Evolutionary conservation across 768 basidiomycete genomes (phyloP).

Genomic region (Russula lepida): DNA sequence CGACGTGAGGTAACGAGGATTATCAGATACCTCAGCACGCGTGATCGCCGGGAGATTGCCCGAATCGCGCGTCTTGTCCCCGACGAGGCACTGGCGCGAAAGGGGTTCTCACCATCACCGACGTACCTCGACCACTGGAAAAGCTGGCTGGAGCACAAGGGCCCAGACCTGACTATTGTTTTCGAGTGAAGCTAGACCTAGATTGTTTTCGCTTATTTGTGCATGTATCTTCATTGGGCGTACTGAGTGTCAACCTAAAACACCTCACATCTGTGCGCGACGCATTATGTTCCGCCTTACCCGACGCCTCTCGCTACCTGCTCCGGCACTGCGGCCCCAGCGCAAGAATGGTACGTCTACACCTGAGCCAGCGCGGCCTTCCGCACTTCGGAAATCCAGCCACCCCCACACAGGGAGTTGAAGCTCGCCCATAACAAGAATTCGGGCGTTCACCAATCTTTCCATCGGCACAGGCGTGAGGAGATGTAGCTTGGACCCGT

Average conservation of each 20-base stretch:
- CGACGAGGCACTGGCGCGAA: conserved; percentile 31
- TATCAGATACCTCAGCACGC: conserved; percentile 32
- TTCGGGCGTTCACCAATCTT: conserved; percentile 35
- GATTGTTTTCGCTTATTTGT: neutral
- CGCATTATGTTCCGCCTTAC: conserved; percentile 86
- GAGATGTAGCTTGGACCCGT: conserved; percentile 47
- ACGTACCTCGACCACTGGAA: conserved; percentile 34
- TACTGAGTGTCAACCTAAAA: no score
- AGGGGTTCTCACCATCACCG: conserved; percentile 18
- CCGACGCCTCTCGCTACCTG: conserved; percentile 63
- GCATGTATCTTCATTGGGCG: conserved; percentile 8
- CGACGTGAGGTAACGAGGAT: conserved; percentile 28
- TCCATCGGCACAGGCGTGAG: conserved; percentile 63
- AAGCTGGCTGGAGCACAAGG: conserved; percentile 32
- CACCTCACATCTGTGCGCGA: conserved; percentile 53
- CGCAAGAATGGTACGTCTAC: conserved; percentile 67
- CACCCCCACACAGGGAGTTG: conserved; percentile 84
- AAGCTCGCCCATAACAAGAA: conserved; percentile 79
- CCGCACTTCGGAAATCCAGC: conserved; percentile 54
- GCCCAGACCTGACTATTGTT: conserved; percentile 29
- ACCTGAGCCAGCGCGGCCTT: conserved; percentile 45
- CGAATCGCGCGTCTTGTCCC: conserved; percentile 35
- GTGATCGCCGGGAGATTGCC: conserved; percentile 34
- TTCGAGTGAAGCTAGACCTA: conserved; percentile 25
- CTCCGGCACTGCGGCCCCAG: conserved; percentile 61